Base-by-base conservation (phyloP, 768 basidiomycete genomes). In the Mycena indigotica region DNA sequence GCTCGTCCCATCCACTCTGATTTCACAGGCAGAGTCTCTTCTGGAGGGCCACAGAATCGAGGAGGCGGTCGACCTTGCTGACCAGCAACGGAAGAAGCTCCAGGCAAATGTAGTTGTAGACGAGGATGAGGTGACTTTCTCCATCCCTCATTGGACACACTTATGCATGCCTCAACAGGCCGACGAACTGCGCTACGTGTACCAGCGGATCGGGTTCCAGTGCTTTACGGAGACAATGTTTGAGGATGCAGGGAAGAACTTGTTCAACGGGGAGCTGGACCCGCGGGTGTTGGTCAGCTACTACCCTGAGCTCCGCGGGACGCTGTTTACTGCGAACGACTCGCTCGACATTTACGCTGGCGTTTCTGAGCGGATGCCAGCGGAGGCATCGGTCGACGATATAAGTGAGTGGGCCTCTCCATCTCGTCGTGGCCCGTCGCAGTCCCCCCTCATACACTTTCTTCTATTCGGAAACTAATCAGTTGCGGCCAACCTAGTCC, bases 401-500 rank as follows among this genome's bases (percentile, higher is more conserved):
- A 87, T 96, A 66, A 89, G 95, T 96, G 70, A 88, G 94, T 86
- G 28, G 16, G 67, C 62, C 60, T 26, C 23, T 62, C 50, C 53
- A 57, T 58, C 45, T 57, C 63, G 61, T 62, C 41, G 58, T 58
- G 61, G 57, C 55, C 58, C 60, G 67, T 50, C 57, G 48, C 58
- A 48, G 66, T 58, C 66, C 62, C 61, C 63, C 58, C 58, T 54
- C 56, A 59, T 62, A 57, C 58, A 50, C 61, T 57, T 55, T 63
- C 48, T 67, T 75, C 73, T 77, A 70, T 79, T 81, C 79, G 83
- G 82, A 85, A 88, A 84, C 89, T 77, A 60, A 75, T 68, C 77
- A 95, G 94, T 95, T 83, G 82, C 82, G 73, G 82, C 79, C 66
- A 92, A 93, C 81, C 77, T 95, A 90, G 91, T 93, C 80, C 82